Percentiles rank a stretch among this genome's conserved stretches.
Conservation (phyloP, 1,284 basidiomycete species). For the Cutaneotrichosporon cavernicola region DNA sequence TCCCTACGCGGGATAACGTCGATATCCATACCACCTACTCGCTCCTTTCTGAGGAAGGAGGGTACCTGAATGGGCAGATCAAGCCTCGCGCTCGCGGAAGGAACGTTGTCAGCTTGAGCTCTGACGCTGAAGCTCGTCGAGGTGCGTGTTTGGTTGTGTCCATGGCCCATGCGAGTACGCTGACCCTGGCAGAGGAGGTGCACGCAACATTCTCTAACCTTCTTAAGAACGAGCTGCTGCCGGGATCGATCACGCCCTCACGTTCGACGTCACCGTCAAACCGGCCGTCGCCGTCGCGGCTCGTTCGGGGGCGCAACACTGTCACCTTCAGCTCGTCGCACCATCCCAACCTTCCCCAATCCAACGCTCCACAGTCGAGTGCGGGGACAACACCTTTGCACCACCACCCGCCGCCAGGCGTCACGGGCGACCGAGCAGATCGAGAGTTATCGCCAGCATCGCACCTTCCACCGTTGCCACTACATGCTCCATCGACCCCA, state of each 20-base stretch:
- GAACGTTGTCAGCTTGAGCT: constrained; percentile 39
- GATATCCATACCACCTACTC: constrained; percentile 58
- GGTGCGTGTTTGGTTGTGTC: constrained; percentile 32
- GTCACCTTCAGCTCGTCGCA: constrained; percentile 20
- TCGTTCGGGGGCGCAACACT: constrained; percentile 39
- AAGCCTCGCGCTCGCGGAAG: constrained; percentile 45
- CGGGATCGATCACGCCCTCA: constrained; percentile 33
- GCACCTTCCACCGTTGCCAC: constrained; percentile 45
- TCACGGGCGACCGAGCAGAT: constrained; percentile 33
- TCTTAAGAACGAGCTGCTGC: constrained; percentile 58
- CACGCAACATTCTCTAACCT: constrained; percentile 58
- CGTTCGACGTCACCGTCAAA: constrained; percentile 29
- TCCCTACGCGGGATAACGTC: constrained; percentile 57
- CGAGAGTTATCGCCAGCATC: constrained; percentile 45
- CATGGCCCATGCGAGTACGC: background rate
- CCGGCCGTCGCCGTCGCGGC: constrained; percentile 29
- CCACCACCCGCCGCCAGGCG: constrained; percentile 47
- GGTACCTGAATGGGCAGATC: constrained; percentile 21
- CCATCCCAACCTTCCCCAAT: constrained; percentile 21
- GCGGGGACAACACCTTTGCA: constrained; percentile 48
- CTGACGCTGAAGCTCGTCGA: constrained; percentile 53
- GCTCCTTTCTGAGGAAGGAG: constrained; percentile 52
- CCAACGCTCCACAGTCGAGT: constrained; percentile 33
- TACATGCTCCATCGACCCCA: constrained; percentile 49
- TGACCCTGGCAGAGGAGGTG: constrained; percentile 54